Evolutionary conservation across 129 eudicot genomes (phyloP).

Genomic region (Saussurea involucrata): DNA sequence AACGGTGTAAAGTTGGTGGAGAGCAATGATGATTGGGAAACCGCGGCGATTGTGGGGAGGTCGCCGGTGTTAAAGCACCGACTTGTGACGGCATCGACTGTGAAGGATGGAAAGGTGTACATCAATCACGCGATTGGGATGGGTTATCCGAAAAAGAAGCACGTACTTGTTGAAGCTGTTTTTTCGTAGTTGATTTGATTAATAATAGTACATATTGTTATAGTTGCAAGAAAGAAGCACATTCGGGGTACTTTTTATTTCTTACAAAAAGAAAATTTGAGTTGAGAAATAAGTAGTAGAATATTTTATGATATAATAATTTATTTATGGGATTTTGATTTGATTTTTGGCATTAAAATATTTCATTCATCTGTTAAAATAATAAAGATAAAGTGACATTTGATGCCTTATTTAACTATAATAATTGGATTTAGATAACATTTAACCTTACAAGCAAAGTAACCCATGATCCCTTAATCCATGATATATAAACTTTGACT

Average conservation of each 20-base stretch:
- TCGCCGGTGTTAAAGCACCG: conserved; percentile 38
- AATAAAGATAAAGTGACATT: background rate
- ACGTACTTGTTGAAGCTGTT: conserved; percentile 58
- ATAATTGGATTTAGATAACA: background rate
- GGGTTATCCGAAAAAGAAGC: conserved; percentile 67
- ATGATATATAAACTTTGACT: background rate
- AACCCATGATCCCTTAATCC: background rate
- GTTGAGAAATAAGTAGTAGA: background rate
- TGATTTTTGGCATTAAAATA: background rate
- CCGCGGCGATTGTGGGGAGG: conserved; percentile 33
- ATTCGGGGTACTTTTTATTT: background rate
- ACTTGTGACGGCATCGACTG: conserved; percentile 46
- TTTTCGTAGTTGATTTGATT: conserved; percentile 22
- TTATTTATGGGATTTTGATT: background rate
- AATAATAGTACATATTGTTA: background rate
- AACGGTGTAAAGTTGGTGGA: conserved; percentile 42
- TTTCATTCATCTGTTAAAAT: too few species aligned
- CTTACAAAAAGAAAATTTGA: background rate
- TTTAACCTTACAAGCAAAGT: background rate
- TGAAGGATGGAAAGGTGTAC: conserved; percentile 64
- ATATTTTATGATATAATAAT: background rate
- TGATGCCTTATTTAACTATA: background rate
- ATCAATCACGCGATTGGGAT: conserved; percentile 52
- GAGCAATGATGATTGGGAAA: conserved; percentile 63
- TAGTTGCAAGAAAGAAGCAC: background rate